Evolutionary conservation across 176 grass and related monocot genomes (phyloP), one percentile per base, ranked within the genome.

Genomic region (Paspalum notatum): DNA sequence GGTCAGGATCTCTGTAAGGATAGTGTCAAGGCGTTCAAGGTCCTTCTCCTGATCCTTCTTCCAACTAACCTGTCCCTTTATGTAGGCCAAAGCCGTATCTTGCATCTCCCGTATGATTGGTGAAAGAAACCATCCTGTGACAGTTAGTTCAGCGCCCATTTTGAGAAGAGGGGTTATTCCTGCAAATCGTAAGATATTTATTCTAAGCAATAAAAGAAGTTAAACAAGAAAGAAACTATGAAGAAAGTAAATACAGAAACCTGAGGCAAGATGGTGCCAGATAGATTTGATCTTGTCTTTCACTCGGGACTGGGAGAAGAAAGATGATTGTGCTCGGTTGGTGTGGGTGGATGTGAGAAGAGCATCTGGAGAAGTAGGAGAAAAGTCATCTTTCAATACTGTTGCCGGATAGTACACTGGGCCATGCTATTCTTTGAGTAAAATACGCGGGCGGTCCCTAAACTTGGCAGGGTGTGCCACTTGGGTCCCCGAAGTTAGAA

Each of bases 61-160:
- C 85, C 89, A 86, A 66, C 27, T 75, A 67, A 68, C 50, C 17
- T 87, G 86, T 12, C 83, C 81, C 24, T 25, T 82, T 74, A 88
- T 80, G 83, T 94, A 89, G 25, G 92, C 86, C 27, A 72, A 44
- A 12, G 83, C 89, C 6, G 58, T 81, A 48, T 87, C 79, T 4
- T 83, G 65, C 85, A 89, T 90, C 39, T 85, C 74, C 68, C 87
- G 66, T 62, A 91, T 89, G 46, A 91, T 87, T 25, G 92, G 92
- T 4, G 86, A 84, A 40, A 90, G 77, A 24, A 94, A 56, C 89
- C 92, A 94, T 77, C 89, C 89, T 0, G 77, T 77, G 47, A 89
- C 74, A 52, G 49, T 20, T 64, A 90, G 21, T 68, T 87, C 88
- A 37, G 80, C 44, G 1, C 70, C 84, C 84, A 81, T 86, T 42